Base-by-base conservation (phyloP, 768 basidiomycete genomes). In the Phylloporus sp. region DNA sequence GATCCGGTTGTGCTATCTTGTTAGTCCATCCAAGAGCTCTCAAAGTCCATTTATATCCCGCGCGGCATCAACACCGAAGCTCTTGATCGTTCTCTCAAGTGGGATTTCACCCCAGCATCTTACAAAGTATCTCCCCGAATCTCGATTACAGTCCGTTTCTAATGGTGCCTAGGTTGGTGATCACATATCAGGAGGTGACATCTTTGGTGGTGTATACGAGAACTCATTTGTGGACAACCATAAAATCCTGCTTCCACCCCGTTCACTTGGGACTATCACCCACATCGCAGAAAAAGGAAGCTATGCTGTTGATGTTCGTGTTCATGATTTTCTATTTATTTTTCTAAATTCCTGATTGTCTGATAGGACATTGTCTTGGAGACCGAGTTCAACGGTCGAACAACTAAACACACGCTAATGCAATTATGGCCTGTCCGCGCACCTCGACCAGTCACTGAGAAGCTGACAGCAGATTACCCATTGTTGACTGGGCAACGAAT, bases 381-480 rank as follows among this genome's bases (percentile, higher is more conserved):
- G 72, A 97, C 95, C 7, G 97, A 98, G 66, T 98, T 99, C 64
- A 85, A 98, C 56, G 97, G 95, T 58, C 93, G 94, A 74, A 86
- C 78, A 34, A 88, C 93, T 13, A 80, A 94, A 62, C 95, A 98
- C 69, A 86, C 89, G 16, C 85, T 99, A 83, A 90, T 97, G 91
- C 97, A 99, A 65, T 76, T 95, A 28, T 99, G 97, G 97, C 97
- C 97, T 58, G 97, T 99, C 55, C 91, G 97, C 64, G 97, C 95
- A 18, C 94, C 97, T 45, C 84, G 97, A 49, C 97, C 97, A 11
- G 88, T 93, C 24, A 76, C 90, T n/a, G 91, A 98, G 75, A 98
- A 98, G 73, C 81, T 88, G 63, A 95, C 89, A 4, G 95, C 95
- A 50, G 82, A 95, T 69, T 81, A 84, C 69, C 97, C 97, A 38